Conservation (phyloP, 2,329 filamentous ascomycete species). For the Hawksworthiomyces lignivorus region DNA sequence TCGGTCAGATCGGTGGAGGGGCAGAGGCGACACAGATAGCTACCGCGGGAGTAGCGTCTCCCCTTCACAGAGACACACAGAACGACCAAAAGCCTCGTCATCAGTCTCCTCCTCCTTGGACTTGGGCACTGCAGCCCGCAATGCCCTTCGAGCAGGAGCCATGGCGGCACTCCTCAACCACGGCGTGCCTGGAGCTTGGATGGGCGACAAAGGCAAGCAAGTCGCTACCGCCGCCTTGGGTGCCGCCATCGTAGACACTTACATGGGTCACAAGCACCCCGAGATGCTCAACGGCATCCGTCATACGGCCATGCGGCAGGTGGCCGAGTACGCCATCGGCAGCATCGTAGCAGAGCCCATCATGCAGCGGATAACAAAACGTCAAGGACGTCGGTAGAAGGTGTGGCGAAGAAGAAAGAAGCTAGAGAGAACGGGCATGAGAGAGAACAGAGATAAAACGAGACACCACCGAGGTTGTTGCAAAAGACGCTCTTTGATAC, state of each 20-base stretch:
- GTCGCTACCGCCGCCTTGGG: constrained; percentile 21
- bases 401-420: too few relatives aligned
- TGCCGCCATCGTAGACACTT: constrained; percentile 21
- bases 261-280: constrained; percentile 16
- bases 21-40: too few relatives aligned
- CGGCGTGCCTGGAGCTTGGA: constrained; percentile 16
- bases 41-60: too few relatives aligned
- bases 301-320: constrained; percentile 20
- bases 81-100: too few relatives aligned
- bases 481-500: too few relatives aligned
- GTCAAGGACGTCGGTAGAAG: too few relatives aligned
- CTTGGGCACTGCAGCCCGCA: constrained; percentile 16
- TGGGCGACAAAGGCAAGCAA: constrained; percentile 18
- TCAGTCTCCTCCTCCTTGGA: neutral
- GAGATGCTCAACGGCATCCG: constrained; percentile 18
- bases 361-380: constrained; percentile 6
- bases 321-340: constrained; percentile 18
- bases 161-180: constrained; percentile 17
- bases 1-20: too few relatives aligned
- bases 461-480: too few relatives aligned
- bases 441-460: too few relatives aligned
- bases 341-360: constrained; percentile 17
- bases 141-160: constrained; percentile 19
- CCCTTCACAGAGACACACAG: too few relatives aligned
- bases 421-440: too few relatives aligned